These are phyloP conservation scores for Dissophora ornata DNA, from an alignment of 192 early-diverging fungal genomes.

Conservation along the genomic window DNA sequence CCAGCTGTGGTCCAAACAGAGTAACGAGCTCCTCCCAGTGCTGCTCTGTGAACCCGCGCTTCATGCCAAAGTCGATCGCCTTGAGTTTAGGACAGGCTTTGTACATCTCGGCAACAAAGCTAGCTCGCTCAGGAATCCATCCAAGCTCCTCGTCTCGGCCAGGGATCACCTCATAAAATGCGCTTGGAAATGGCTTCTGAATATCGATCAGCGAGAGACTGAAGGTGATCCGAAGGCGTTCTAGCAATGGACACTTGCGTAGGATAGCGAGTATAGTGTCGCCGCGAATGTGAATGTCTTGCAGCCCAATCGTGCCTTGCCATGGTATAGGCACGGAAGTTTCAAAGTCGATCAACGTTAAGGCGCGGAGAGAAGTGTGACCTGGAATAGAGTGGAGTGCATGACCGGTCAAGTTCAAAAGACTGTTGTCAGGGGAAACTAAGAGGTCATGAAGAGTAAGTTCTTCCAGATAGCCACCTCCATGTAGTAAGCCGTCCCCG, in stretches of 20 bases:
- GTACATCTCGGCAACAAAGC: neutral
- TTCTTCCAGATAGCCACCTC: too few species aligned
- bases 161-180: neutral
- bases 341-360: too few species aligned
- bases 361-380: too few species aligned
- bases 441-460: too few species aligned
- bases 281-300: too few species aligned
- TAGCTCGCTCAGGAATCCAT: neutral
- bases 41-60: neutral
- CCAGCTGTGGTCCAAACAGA: slow-evolving; percentile 3
- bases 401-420: too few species aligned
- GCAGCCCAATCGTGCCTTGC: neutral
- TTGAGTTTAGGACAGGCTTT: slow-evolving; percentile 6
- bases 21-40: slow-evolving; percentile 8
- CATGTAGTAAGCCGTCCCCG: too few species aligned
- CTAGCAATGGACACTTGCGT: neutral
- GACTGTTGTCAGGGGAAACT: too few species aligned
- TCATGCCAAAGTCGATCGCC: slow-evolving; percentile 8
- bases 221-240: neutral
- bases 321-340: too few species aligned
- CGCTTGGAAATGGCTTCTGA: neutral
- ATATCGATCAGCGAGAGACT: neutral
- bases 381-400: too few species aligned
- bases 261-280: neutral
- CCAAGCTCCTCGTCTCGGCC: neutral